Conservation (phyloP, 2,329 filamentous ascomycete genomes). For the Fusarium sp. region DNA sequence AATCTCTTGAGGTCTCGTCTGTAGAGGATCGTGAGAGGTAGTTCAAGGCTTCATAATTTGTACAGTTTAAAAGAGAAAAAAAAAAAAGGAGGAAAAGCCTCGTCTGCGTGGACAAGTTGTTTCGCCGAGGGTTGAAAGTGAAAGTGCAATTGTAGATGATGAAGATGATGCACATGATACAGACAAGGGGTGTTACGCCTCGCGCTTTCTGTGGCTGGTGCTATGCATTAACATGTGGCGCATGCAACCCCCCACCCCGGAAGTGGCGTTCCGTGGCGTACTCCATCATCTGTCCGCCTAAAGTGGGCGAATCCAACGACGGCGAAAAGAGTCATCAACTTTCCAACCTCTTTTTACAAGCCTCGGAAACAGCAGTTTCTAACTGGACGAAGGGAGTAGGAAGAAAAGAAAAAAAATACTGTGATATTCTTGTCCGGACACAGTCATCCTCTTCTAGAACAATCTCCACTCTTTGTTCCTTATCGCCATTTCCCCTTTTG, state of each 20-base stretch:
- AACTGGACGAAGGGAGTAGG: background rate
- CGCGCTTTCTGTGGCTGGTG: slow-evolving; percentile 18
- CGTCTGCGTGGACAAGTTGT: background rate
- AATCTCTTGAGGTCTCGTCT: background rate
- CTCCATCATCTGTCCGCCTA: slow-evolving; percentile 24
- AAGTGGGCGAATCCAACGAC: slow-evolving; percentile 26
- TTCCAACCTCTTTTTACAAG: background rate
- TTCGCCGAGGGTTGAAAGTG: background rate
- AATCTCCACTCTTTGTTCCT: background rate
- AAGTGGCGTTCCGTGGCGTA: slow-evolving; percentile 6
- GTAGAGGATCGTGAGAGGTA: slow-evolving; percentile 1
- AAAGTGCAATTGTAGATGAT: background rate
- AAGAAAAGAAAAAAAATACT: no score
- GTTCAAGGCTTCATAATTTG: slow-evolving; percentile 19
- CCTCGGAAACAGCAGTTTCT: background rate
- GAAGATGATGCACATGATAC: slow-evolving; percentile 22
- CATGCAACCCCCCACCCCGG: background rate
- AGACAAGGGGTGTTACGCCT: background rate
- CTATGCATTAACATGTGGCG: background rate
- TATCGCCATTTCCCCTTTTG: background rate
- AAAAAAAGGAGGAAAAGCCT: background rate
- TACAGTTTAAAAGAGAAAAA: background rate
- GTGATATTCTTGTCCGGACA: background rate
- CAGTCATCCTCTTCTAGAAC: background rate
- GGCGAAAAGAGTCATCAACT: slow-evolving; percentile 37